Evolutionary conservation across 73 alveolate genomes (phyloP).

Genomic region (Tetrahymena elliotti): DNA sequence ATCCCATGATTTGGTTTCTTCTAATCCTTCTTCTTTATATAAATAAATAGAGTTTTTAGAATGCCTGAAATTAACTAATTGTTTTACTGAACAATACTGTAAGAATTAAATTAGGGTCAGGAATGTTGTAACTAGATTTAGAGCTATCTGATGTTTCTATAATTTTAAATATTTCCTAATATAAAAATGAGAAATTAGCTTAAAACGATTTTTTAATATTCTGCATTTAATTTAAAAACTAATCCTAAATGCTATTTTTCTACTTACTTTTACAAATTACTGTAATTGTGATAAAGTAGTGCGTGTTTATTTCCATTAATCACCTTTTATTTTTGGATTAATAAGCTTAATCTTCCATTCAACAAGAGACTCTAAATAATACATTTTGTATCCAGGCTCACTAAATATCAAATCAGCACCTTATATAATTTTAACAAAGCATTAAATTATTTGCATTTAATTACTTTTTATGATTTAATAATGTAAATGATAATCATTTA

Average conservation of each 20-base stretch:
- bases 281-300: neutral
- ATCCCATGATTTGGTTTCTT: neutral
- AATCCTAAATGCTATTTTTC: neutral
- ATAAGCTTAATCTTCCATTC: neutral
- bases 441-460: too few species aligned
- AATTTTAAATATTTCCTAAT: neutral
- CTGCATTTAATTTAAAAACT: neutral
- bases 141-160: neutral
- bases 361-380: neutral
- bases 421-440: neutral
- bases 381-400: neutral
- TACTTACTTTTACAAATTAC: neutral
- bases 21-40: neutral
- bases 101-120: neutral
- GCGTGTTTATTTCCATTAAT: neutral
- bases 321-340: neutral
- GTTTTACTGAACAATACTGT: neutral
- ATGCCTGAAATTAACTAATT: neutral
- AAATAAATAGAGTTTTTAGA: neutral
- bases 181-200: neutral
- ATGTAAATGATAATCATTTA: neutral
- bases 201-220: neutral
- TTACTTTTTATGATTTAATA: too few species aligned
- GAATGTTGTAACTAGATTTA: neutral
- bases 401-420: neutral